Conservation (phyloP, 2,329 filamentous ascomycete species). For the Exophiala bonariae region DNA sequence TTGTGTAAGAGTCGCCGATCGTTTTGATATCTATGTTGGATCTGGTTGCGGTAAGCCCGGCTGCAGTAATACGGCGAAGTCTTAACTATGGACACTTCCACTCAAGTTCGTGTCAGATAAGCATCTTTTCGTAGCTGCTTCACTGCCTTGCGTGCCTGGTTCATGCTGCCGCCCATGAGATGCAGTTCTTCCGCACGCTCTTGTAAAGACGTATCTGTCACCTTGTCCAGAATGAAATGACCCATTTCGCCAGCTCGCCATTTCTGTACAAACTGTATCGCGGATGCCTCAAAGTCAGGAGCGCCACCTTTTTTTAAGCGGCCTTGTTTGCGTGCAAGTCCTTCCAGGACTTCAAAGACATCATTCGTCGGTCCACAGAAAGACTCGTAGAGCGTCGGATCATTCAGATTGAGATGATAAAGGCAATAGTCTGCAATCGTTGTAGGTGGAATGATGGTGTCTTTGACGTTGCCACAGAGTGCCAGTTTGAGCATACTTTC, state of each 20-base stretch:
- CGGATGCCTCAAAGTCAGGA: constrained; percentile 70
- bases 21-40: no score
- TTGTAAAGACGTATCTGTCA: constrained; percentile 63
- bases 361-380: constrained; percentile 80
- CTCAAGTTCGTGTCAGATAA: constrained; percentile 15
- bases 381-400: constrained; percentile 62
- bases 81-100: no score
- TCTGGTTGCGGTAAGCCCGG: no score
- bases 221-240: constrained; percentile 74
- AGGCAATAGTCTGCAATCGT: constrained; percentile 88
- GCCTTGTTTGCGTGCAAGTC: constrained; percentile 72
- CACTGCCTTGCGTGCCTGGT: constrained; percentile 43
- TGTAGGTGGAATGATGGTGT: constrained; percentile 75
- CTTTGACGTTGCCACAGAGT: constrained; percentile 85
- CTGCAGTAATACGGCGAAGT: no score
- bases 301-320: constrained; percentile 71
- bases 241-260: constrained; percentile 80
- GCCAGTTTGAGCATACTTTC: constrained; percentile 95
- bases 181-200: constrained; percentile 35
- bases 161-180: constrained; percentile 40
- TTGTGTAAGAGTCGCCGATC: no score
- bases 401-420: constrained; percentile 72
- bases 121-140: constrained; percentile 30
- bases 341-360: constrained; percentile 68
- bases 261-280: constrained; percentile 75